These are phyloP conservation scores for Darksidea phi DNA, from an alignment of 495 filamentous ascomycete genomes.

Conservation along the genomic window DNA sequence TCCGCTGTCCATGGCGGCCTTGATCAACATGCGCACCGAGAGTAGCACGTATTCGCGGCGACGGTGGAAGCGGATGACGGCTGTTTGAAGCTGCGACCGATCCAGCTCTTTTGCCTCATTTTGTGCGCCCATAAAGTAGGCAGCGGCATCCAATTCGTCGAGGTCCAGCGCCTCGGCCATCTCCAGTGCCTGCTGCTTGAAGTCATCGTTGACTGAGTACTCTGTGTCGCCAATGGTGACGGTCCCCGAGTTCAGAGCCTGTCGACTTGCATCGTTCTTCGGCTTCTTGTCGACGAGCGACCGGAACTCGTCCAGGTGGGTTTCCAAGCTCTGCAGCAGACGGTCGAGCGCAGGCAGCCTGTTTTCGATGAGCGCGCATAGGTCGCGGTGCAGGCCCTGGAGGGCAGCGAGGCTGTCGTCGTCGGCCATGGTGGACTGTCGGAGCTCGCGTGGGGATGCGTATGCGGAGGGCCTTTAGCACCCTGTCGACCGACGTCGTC, in stretches of 20 bases:
- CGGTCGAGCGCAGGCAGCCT: conserved; percentile 62
- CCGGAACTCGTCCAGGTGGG: conserved; percentile 68
- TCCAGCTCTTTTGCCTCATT: conserved; percentile 63
- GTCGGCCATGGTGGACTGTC: conserved; percentile 58
- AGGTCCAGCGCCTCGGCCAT: conserved; percentile 84
- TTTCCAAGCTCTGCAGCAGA: conserved; percentile 65
- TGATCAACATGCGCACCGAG: conserved; percentile 72
- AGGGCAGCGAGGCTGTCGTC: conserved; percentile 64
- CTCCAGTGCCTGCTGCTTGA: conserved; percentile 72
- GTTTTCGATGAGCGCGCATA: conserved; percentile 63
- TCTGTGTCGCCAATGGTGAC: conserved; percentile 67
- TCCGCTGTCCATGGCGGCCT: conserved; percentile 59
- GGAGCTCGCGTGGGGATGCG: conserved; percentile 5
- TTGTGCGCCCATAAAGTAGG: conserved; percentile 66
- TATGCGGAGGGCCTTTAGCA: not conserved
- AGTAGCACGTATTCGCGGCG: conserved; percentile 74
- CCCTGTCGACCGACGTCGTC: too few relatives aligned
- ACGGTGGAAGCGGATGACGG: conserved; percentile 81
- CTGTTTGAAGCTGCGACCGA: conserved; percentile 65
- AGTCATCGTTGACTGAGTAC: conserved; percentile 81
- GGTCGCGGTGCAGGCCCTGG: conserved; percentile 74
- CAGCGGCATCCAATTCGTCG: conserved; percentile 81
- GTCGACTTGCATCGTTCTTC: conserved; percentile 67
- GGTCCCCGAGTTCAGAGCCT: conserved; percentile 54
- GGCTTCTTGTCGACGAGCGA: conserved; percentile 72